Conservation (phyloP, 2,329 filamentous ascomycete genomes). For the Neonectria ditissima region DNA sequence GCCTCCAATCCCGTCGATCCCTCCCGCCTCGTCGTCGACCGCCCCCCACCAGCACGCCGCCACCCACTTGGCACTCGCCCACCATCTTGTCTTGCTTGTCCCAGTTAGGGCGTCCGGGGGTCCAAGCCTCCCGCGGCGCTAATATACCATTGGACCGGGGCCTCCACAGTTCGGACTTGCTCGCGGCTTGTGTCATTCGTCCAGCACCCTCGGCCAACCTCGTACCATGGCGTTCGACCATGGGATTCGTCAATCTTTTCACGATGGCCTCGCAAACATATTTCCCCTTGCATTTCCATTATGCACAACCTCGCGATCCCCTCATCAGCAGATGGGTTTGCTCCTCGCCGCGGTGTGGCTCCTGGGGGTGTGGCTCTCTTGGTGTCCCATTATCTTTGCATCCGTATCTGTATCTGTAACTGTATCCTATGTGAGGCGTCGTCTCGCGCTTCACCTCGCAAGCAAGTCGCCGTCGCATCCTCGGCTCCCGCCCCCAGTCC, state of each 20-base stretch:
- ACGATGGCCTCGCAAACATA: constrained; percentile 28
- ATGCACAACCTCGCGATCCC: constrained; percentile 6
- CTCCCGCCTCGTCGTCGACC: constrained; percentile 28
- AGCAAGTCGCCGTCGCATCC: constrained; percentile 14
- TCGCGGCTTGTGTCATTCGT: constrained; percentile 35
- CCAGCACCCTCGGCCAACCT: constrained; percentile 13
- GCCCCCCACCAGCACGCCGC: constrained; percentile 24
- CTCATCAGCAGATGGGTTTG: constrained; percentile 5
- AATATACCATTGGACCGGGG: constrained; percentile 37
- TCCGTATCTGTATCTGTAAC: too few relatives aligned
- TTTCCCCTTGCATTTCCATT: constrained; percentile 24
- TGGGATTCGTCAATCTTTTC: constrained; percentile 36
- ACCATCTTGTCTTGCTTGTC: constrained; percentile 18
- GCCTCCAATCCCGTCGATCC: constrained; percentile 38
- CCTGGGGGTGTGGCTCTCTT: neutral
- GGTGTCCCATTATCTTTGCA: neutral
- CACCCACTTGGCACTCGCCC: constrained; percentile 7
- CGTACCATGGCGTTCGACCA: constrained; percentile 24
- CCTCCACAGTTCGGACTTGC: constrained; percentile 20
- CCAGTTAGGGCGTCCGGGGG: constrained; percentile 33
- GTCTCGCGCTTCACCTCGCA: constrained; percentile 11
- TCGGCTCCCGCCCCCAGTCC: constrained; percentile 32
- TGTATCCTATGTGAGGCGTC: too few relatives aligned
- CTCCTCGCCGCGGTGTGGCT: neutral
- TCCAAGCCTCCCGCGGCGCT: constrained; percentile 45